These are phyloP conservation scores for Magnaporthiopsis rhizophila DNA, from an alignment of 2,329 filamentous ascomycete genomes.

Conservation along the genomic window DNA sequence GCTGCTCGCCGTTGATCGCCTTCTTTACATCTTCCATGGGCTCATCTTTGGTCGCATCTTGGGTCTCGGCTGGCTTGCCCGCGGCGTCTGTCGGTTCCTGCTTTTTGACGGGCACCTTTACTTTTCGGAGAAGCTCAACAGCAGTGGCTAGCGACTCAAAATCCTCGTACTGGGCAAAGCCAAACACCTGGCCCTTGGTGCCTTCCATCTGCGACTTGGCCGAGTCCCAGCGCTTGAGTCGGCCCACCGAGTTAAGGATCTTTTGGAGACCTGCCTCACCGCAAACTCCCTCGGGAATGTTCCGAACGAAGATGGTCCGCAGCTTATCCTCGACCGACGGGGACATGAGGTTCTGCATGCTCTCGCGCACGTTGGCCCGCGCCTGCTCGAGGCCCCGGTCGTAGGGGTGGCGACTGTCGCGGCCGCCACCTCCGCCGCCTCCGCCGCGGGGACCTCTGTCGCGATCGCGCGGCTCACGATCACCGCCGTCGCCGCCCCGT, in stretches of 20 bases:
- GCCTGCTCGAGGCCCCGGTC: constrained; percentile 61
- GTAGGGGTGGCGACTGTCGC: constrained; percentile 46
- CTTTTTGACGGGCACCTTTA: constrained; percentile 74
- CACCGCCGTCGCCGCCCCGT: constrained; percentile 49
- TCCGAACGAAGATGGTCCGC: constrained; percentile 82
- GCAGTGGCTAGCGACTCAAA: constrained; percentile 79
- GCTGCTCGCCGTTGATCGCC: constrained; percentile 27
- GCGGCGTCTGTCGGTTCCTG: constrained; percentile 42
- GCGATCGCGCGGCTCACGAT: constrained; percentile 35
- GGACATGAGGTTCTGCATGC: constrained; percentile 64
- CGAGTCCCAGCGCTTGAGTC: constrained; percentile 77
- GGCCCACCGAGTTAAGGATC: constrained; percentile 69
- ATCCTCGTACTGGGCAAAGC: constrained; percentile 93
- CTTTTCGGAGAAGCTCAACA: constrained; percentile 72
- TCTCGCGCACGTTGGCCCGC: constrained; percentile 58
- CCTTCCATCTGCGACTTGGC: constrained; percentile 53
- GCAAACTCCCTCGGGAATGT: constrained; percentile 70
- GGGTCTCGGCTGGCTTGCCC: constrained; percentile 18
- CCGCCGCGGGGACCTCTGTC: constrained; percentile 12
- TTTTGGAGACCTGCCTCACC: constrained; percentile 73
- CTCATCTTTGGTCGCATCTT: constrained; percentile 23
- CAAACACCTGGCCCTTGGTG: constrained; percentile 78
- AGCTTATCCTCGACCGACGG: constrained; percentile 86
- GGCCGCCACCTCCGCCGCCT: constrained; percentile 15
- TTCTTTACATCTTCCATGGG: constrained; percentile 23